Percentiles rank a stretch among this genome's conserved stretches.
These are phyloP conservation scores for Sequoia sempervirens DNA, from an alignment of 75 land plant species.

Conservation along the genomic window DNA sequence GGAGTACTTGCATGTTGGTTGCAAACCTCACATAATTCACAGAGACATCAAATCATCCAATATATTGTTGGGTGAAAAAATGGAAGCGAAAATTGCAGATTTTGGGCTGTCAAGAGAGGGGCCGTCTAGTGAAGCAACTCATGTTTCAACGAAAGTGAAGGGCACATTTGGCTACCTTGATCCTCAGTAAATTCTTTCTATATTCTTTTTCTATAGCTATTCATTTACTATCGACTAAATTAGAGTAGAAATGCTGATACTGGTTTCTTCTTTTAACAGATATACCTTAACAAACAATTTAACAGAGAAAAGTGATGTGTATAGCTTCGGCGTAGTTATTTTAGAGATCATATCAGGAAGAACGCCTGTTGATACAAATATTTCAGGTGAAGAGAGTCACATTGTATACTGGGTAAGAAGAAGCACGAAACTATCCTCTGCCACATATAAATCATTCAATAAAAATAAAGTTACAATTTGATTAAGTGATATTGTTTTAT, in stretches of 20 bases:
- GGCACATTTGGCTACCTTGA: slow-evolving; percentile 43
- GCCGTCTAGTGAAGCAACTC: slow-evolving; percentile 11
- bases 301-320: not conserved
- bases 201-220: not conserved
- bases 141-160: slow-evolving; percentile 34
- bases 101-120: slow-evolving; percentile 33
- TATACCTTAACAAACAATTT: not conserved
- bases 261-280: not conserved
- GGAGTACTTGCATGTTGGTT: slow-evolving; percentile 52
- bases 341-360: not conserved
- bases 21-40: slow-evolving; percentile 50
- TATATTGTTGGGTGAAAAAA: slow-evolving; percentile 32
- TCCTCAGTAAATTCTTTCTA: slow-evolving; percentile 23
- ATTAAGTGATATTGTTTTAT: not conserved
- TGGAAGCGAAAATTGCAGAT: slow-evolving; percentile 34
- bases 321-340: slow-evolving; percentile 17
- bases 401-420: not conserved
- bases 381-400: not conserved
- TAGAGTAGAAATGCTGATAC: not conserved
- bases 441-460: not conserved
- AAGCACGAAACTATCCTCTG: not conserved
- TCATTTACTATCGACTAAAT: not conserved
- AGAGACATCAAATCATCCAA: slow-evolving; percentile 57
- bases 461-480: not conserved
- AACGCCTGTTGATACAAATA: not conserved